Evolutionary conservation across 495 filamentous ascomycete species (phyloP).

Genomic region (Platismatia glauca): DNA sequence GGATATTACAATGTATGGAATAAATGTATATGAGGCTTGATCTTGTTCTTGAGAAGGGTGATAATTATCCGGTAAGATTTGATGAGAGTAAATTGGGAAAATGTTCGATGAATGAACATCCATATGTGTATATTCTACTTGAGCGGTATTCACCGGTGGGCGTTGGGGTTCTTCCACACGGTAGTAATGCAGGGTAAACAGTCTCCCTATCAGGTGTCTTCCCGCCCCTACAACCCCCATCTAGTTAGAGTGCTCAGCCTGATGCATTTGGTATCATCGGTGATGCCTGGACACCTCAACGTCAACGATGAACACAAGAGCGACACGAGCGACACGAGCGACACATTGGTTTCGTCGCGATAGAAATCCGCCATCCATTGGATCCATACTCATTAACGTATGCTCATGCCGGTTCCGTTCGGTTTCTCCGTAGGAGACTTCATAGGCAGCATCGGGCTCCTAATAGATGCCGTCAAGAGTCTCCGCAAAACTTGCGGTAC

Average conservation of each 20-base stretch:
- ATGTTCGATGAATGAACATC: no score
- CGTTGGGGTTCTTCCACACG: no score
- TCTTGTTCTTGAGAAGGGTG: no score
- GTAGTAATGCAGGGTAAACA: neutral
- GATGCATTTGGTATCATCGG: neutral
- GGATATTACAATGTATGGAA: no score
- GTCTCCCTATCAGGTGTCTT: neutral
- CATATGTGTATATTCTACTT: no score
- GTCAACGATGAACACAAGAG: neutral
- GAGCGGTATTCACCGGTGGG: no score
- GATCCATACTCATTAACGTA: neutral
- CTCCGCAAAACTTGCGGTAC: neutral
- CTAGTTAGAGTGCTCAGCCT: neutral
- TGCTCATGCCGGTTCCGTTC: conserved; percentile 3
- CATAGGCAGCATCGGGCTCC: neutral
- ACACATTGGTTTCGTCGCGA: no score
- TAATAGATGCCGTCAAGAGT: neutral
- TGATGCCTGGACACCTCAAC: neutral
- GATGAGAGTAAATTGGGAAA: no score
- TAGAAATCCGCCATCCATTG: no score
- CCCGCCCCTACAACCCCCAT: neutral
- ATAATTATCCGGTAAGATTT: no score
- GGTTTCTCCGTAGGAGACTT: conserved; percentile 8
- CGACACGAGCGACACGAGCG: no score
- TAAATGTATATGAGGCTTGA: no score